phyloP scores from a whole-genome alignment of 2,329 filamentous ascomycete species.

The Sclerotinia subarctica region DNA sequence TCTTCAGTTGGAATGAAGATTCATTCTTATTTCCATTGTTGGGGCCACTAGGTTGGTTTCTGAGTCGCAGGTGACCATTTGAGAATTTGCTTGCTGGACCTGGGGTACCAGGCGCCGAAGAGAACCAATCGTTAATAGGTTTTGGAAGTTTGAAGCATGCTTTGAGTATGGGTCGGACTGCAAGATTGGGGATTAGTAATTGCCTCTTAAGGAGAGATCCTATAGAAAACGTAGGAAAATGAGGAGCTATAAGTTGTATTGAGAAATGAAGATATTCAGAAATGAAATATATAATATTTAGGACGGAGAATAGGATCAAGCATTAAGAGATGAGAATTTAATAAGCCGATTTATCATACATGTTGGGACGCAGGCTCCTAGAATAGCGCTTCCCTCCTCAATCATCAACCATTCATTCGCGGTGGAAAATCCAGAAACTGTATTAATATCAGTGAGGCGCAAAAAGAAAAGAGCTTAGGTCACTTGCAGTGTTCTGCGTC shows the following conservation, averaged over 20 bases:
- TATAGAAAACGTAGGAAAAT: not conserved
- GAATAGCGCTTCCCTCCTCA: conserved; percentile 16
- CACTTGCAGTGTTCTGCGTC: conserved; percentile 1
- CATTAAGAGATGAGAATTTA: not conserved
- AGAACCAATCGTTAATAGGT: conserved; percentile 7
- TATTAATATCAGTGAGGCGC: not conserved
- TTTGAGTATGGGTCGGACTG: conserved; percentile 12
- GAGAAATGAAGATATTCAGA: not conserved
- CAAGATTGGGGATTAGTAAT: not conserved
- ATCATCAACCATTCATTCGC: conserved; percentile 18
- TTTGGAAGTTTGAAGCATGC: conserved; percentile 11
- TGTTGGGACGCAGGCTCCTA: conserved; percentile 17
- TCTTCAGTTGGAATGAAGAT: not conserved
- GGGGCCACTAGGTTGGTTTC: not conserved
- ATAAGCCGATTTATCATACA: not conserved
- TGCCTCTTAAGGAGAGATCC: not conserved
- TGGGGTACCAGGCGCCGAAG: not conserved
- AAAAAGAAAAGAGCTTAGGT: not conserved
- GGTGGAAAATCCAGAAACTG: conserved; percentile 10
- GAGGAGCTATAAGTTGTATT: not conserved
- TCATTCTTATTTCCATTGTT: not conserved
- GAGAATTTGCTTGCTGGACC: not conserved
- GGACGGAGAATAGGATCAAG: not conserved
- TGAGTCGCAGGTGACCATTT: not conserved
- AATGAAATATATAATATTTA: not conserved